Percentiles rank a stretch among this genome's conserved stretches.
phyloP scores from a whole-genome alignment of 1,139 yeast genomes.

The Yamadazyma dendronema region DNA sequence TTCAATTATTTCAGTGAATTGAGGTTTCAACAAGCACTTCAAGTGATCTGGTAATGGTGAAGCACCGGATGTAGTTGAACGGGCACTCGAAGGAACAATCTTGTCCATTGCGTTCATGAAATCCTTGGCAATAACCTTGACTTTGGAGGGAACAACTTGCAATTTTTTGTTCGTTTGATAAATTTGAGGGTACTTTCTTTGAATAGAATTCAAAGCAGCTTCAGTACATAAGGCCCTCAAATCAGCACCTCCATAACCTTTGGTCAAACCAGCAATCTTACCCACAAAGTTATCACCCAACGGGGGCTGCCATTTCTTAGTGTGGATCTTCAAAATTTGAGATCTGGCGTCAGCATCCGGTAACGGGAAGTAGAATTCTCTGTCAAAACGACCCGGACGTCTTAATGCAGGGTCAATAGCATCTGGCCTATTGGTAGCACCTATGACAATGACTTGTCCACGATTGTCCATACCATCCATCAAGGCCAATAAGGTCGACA shows the following conservation, averaged over 20 bases:
- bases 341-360: conserved; percentile 82
- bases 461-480: conserved; percentile 99
- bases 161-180: conserved; percentile 76
- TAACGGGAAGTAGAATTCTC: conserved; percentile 93
- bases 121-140: conserved; percentile 80
- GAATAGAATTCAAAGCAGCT: conserved; percentile 90
- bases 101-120: conserved; percentile 84
- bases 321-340: conserved; percentile 79
- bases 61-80: conserved; percentile 74
- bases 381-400: conserved; percentile 95
- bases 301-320: conserved; percentile 85
- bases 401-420: conserved; percentile 96
- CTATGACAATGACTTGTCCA: conserved; percentile 96
- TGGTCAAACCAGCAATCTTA: conserved; percentile 76
- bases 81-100: conserved; percentile 88
- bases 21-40: conserved; percentile 55
- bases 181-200: conserved; percentile 90
- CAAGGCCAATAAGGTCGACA: conserved; percentile 85
- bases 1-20: conserved; percentile 45
- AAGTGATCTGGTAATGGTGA: conserved; percentile 78
- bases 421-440: conserved; percentile 98
- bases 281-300: conserved; percentile 55
- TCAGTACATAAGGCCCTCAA: conserved; percentile 92
- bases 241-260: conserved; percentile 99
- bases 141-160: conserved; percentile 65